Evolutionary conservation across 441 rosid genomes (phyloP), one percentile per base, ranked within the genome.

Genomic region (Biscutella auriculata): DNA sequence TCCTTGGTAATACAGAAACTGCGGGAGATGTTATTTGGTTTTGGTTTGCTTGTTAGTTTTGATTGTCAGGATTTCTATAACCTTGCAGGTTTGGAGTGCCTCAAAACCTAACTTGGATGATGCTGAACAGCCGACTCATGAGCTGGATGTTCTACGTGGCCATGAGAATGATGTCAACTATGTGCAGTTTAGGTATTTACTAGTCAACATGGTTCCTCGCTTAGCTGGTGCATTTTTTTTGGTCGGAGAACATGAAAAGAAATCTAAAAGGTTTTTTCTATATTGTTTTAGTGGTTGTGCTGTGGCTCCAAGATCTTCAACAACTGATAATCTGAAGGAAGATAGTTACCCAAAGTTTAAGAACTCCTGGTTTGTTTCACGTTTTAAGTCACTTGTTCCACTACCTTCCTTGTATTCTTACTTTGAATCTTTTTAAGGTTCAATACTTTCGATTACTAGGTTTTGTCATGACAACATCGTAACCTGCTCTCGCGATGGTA

Each of bases 401-500:
- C 44, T 66, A 55, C 50, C 63, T 54, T 40, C 62, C 28, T 55
- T 69, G 41, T 42, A 47, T 53, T 43, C 28, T 60, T 41, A 49
- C 11, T 46, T 39, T 42, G 37, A 12, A 33, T 34, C 53, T 53
- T 23, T 39, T 60, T 67, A 58, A 44, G 59, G 27, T 34, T 33
- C 61, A 15, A 36, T 48, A 54, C 39, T 23, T 64, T 66, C 39
- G 52, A 64, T 51, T 54, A 65, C 46, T 71, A 85, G 94, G 90
- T 83, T 83, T 65, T 77, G 85, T 74, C 85, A 79, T 68, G 87
- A 83, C 77, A 81, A 83, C 80, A 83, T 85, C 41, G 94, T 85
- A 59, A 85, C 94, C 42, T 85, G 94, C 66, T 85, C 94, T 71
- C 90, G 94, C 60, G 94, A 85, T 72, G 94, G 94, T 51, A 85